These are phyloP conservation scores for Phytophthora cactorum DNA, from an alignment of 352 stramenopile species.

Conservation along the genomic window DNA sequence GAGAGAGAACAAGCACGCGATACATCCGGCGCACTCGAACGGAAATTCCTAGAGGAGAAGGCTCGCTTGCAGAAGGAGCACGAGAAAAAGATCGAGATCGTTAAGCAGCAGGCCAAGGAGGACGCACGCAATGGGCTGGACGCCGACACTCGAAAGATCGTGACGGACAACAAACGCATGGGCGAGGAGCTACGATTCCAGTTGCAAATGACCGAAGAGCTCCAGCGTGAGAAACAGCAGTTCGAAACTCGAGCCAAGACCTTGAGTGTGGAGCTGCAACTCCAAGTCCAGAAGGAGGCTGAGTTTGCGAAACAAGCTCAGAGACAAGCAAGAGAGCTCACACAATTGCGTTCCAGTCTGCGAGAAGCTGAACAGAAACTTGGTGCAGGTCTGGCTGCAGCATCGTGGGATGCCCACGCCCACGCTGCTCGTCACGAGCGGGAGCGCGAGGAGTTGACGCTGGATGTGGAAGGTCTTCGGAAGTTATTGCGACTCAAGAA, in stretches of 20 bases:
- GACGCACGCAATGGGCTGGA: slow-evolving; percentile 92
- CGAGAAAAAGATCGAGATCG: slow-evolving; percentile 85
- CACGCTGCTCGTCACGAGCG: slow-evolving; percentile 52
- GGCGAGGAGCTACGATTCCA: slow-evolving; percentile 94
- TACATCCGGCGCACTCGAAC: slow-evolving; percentile 69
- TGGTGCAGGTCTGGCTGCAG: slow-evolving; percentile 62
- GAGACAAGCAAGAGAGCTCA: slow-evolving; percentile 76
- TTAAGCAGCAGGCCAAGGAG: slow-evolving; percentile 88
- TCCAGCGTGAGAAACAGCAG: slow-evolving; percentile 82
- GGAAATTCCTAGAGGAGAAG: slow-evolving; percentile 92
- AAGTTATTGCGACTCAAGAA: slow-evolving; percentile 93
- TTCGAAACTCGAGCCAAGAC: slow-evolving; percentile 68
- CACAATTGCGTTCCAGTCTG: slow-evolving; percentile 72
- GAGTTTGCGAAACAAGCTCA: slow-evolving; percentile 88
- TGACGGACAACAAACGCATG: slow-evolving; percentile 93
- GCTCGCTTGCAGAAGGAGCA: slow-evolving; percentile 82
- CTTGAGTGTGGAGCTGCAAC: slow-evolving; percentile 72
- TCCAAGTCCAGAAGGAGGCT: slow-evolving; percentile 86
- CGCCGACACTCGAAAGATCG: slow-evolving; percentile 91
- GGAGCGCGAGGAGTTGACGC: slow-evolving; percentile 82
- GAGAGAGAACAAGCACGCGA: slow-evolving; percentile 64
- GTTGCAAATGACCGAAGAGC: slow-evolving; percentile 89
- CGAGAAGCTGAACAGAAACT: slow-evolving; percentile 83
- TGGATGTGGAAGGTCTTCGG: slow-evolving; percentile 88
- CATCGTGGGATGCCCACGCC: slow-evolving; percentile 72